A percentile compares a stretch with the other conserved stretches of the same genome.
These are phyloP conservation scores for Scutellaria minor DNA, from an alignment of 257 asterid genomes.

Conservation along the genomic window DNA sequence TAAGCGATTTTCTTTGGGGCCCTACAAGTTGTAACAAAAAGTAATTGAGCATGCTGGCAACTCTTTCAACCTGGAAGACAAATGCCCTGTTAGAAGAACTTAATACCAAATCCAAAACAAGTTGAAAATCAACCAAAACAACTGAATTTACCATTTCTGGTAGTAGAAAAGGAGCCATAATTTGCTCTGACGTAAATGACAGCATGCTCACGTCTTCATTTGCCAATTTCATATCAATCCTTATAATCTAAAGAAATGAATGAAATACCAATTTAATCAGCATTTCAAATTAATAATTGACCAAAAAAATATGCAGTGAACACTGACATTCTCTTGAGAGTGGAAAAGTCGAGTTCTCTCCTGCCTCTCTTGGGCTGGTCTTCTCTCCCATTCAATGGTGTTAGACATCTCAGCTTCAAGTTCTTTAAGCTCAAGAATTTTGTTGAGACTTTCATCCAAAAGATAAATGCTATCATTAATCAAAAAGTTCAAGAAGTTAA, in stretches of 20 bases:
- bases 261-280: slow-evolving; percentile 28
- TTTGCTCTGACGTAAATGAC: slow-evolving; percentile 95
- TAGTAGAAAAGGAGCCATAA: slow-evolving; percentile 83
- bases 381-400: slow-evolving; percentile 86
- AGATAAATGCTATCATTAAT: slow-evolving; percentile 94
- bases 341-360: slow-evolving; percentile 95
- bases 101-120: slow-evolving; percentile 22
- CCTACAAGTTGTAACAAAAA: slow-evolving; percentile 94
- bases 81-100: slow-evolving; percentile 16
- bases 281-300: slow-evolving; percentile 30
- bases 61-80: slow-evolving; percentile 85
- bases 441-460: slow-evolving; percentile 95
- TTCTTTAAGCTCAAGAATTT: slow-evolving; percentile 93
- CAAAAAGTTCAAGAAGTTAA: slow-evolving; percentile 88
- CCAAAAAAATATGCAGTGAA: slow-evolving; percentile 22
- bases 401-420: slow-evolving; percentile 98
- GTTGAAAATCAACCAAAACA: slow-evolving; percentile 28
- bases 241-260: slow-evolving; percentile 71
- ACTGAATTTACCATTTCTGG: slow-evolving; percentile 82
- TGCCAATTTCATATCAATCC: slow-evolving; percentile 96
- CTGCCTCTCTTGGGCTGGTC: slow-evolving; percentile 94
- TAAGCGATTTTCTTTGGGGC: slow-evolving; percentile 94
- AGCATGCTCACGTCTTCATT: slow-evolving; percentile 95
- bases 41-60: slow-evolving; percentile 98
- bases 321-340: slow-evolving; percentile 93